These are phyloP conservation scores for Massariosphaeria phaeospora DNA, from an alignment of 495 filamentous ascomycete genomes.

Conservation along the genomic window DNA sequence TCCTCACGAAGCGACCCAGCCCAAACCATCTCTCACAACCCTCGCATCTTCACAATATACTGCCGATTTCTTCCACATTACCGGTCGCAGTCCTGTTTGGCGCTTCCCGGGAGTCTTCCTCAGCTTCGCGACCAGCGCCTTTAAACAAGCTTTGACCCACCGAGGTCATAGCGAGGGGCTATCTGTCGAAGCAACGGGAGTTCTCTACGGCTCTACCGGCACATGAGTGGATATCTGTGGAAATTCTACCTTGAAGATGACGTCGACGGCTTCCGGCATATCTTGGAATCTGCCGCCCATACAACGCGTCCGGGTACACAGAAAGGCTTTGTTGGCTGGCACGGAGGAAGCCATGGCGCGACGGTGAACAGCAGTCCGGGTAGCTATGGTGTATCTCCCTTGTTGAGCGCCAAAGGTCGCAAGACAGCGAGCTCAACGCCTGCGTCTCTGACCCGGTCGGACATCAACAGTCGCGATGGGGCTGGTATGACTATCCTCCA, in stretches of 20 bases:
- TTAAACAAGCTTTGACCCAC: conserved; percentile 83
- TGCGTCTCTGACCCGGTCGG: conserved; percentile 56
- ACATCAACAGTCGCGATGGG: conserved; percentile 77
- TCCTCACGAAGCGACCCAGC: too few species aligned
- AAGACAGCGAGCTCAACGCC: conserved; percentile 41
- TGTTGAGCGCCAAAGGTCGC: conserved; percentile 40
- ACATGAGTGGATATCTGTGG: conserved; percentile 97
- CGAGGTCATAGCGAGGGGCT: conserved; percentile 84
- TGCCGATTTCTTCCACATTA: not conserved
- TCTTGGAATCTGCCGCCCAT: conserved; percentile 63
- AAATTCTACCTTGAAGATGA: conserved; percentile 94
- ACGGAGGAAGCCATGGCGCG: conserved; percentile 38
- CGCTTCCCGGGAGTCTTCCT: conserved; percentile 26
- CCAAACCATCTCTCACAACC: too few species aligned
- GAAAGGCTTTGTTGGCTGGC: conserved; percentile 36
- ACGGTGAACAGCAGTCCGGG: conserved; percentile 49
- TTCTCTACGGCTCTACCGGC: conserved; percentile 46
- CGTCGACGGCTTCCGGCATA: conserved; percentile 80
- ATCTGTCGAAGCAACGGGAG: conserved; percentile 58
- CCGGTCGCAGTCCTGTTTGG: not conserved
- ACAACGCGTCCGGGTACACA: conserved; percentile 44
- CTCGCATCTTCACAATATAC: too few species aligned
- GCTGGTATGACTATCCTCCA: conserved; percentile 78
- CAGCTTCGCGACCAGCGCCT: conserved; percentile 45
- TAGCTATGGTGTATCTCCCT: conserved; percentile 49